Evolutionary conservation across 2,329 filamentous ascomycete genomes (phyloP), one percentile per base, ranked within the genome.

Genomic region (Talaromyces marneffei): DNA sequence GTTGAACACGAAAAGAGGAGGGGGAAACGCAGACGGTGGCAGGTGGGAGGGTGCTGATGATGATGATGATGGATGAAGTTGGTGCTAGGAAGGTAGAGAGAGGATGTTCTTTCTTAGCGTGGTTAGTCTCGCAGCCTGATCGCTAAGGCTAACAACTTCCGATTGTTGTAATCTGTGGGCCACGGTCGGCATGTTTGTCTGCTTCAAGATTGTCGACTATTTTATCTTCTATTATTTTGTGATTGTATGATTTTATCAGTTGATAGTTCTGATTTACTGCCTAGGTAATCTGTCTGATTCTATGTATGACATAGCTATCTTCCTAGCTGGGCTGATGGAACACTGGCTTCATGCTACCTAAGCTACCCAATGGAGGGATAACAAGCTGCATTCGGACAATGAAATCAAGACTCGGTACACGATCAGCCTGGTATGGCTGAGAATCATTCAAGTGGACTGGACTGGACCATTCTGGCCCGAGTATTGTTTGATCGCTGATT

Each of bases 1-100:
- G 52, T 55, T 54, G 53, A 53, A 60, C 40, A 55, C 27, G 64
- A 48, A 40, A 54, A 48, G 54, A 62, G 48, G 60, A 57, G 59
- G 52, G 52, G 37, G 44, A 52, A 62, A 55, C 27, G 56, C 59
- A 42, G 52, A 61, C 61, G 63, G 56, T 59, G 60, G 55, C 33
- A 40, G 31, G 40, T 35, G 39, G 44, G 31, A 50, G 16, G 18
- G 20, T 23, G 25, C 16, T 23, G 33, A 29, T 35, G 58, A 16
- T 39, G 58, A 53, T 42, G 59, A 56, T 37, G 68, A 64, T 68
- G 61, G n/a, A 64, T 65, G 64, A 60, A 63, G 61, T 63, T 42
- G 53, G 25, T 40, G 52, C 31, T 40, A 39, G 27, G 16, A 33
- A 35, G 56, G 16, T 23, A 23, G 54, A 25, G 25, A 23, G 54